A percentile compares a stretch with the other conserved stretches of the same genome.
These are phyloP conservation scores for Alternaria sp. DNA, from an alignment of 2,329 filamentous ascomycete genomes.

Conservation along the genomic window DNA sequence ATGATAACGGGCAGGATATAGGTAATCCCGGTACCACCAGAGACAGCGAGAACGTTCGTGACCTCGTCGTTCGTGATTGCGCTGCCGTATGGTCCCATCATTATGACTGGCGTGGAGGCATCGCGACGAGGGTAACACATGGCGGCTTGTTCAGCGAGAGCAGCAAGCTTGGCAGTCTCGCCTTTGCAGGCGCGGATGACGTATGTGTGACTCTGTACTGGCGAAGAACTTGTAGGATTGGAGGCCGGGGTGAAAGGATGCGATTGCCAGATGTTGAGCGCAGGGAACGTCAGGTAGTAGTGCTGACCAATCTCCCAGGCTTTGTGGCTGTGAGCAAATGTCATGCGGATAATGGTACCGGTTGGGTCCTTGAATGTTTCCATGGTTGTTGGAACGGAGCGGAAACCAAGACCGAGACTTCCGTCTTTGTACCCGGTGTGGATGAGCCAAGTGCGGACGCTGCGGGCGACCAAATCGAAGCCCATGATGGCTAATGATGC, in stretches of 20 bases:
- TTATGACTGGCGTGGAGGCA: slow-evolving; percentile 8
- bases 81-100: slow-evolving; percentile 10
- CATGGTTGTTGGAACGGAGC: slow-evolving; percentile 2
- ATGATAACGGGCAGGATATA: slow-evolving; percentile 8
- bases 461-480: slow-evolving; percentile 3
- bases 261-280: slow-evolving; percentile 12
- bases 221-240: slow-evolving; percentile 1
- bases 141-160: slow-evolving; percentile 7
- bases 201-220: slow-evolving; percentile 5
- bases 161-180: slow-evolving; percentile 4
- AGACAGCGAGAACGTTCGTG: slow-evolving; percentile 4
- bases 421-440: slow-evolving; percentile 4
- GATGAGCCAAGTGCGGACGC: slow-evolving; percentile 5
- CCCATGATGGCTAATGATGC: slow-evolving; percentile 6
- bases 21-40: slow-evolving; percentile 9
- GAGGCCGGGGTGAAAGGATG: slow-evolving; percentile 7
- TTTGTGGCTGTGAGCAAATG: slow-evolving; percentile 2
- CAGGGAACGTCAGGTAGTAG: slow-evolving; percentile 7
- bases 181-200: slow-evolving; percentile 10
- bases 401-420: slow-evolving; percentile 3
- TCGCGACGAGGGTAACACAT: slow-evolving; percentile 4
- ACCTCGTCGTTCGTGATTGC: slow-evolving; percentile 1
- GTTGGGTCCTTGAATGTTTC: slow-evolving; percentile 8
- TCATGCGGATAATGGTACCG: slow-evolving; percentile 4
- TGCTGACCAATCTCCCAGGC: slow-evolving; percentile 9